Evolutionary conservation across 2,329 filamentous ascomycete species (phyloP), one percentile per base, ranked within the genome.

Genomic region (Aureobasidium subglaciale): DNA sequence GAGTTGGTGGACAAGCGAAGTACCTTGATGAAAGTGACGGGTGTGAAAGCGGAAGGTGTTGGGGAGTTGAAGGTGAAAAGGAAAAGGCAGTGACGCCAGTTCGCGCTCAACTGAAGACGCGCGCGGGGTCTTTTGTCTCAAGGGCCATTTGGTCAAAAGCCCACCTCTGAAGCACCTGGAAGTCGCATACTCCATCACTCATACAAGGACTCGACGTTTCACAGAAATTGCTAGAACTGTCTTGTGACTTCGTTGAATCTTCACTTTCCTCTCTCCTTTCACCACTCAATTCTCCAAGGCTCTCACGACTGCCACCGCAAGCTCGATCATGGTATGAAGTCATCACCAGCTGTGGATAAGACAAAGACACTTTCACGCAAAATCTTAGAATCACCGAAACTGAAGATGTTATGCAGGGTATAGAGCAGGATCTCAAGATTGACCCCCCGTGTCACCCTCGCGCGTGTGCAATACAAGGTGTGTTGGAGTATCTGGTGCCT

Each of bases 381-480:
- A 18, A 15, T 40, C 4, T 41, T 8, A 3, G 13, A 20, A 16
- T 25, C 13, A 24, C n/a, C 6, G 8, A n/a, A 20, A 30, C 35
- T 52, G 37, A 52, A 10, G 2, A 11, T 5, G 11, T 22, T 3
- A 32, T 40, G 25, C 22, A 54, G 50, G 50, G 50, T 18, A 7
- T 85, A 13, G 83, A 89, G 63, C 79, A 87, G 65, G 88, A 91
- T 68, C 70, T 95, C 32, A 81, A 81, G 58, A 80, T 82, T 32
- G 82, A 88, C 64, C 88, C 89, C 59, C 86, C 91, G 22, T 96
- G 91, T 67, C 90, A 95, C 75, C 82, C 90, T 57, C 82, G 86
- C 67, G 92, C 91, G 59, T 96, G 91, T 73, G 90, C 88, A 8
- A 96, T 96, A 59, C 91, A 96, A 81, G 82, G 91, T 93, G 71